Conservation (phyloP, 2,329 filamentous ascomycete genomes). For the Colletotrichum higginsianum region DNA sequence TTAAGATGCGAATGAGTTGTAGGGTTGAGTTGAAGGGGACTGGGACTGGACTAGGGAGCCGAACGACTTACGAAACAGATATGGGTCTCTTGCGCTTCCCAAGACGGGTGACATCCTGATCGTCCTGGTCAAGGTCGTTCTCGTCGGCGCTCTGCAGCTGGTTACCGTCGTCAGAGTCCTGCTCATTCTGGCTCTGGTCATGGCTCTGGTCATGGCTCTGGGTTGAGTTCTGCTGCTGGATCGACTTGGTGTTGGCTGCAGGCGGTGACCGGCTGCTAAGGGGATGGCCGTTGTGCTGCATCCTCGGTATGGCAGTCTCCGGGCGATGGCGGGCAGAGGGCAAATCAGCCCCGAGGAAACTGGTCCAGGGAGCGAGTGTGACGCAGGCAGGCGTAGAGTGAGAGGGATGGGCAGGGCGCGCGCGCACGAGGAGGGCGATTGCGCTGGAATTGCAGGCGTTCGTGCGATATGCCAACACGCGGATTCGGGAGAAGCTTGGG, state of each 20-base stretch:
- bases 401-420: slow-evolving; percentile 49
- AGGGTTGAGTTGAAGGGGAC: slow-evolving; percentile 28
- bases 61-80: slow-evolving; percentile 69
- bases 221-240: slow-evolving; percentile 5
- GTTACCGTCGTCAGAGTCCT: slow-evolving; percentile 65
- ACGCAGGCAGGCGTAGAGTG: slow-evolving; percentile 13
- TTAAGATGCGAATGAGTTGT: slow-evolving; percentile 38
- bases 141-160: slow-evolving; percentile 60
- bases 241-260: slow-evolving; percentile 36
- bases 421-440: slow-evolving; percentile 46
- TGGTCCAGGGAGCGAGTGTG: slow-evolving; percentile 8
- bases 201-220: slow-evolving; percentile 19
- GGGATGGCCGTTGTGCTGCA: slow-evolving; percentile 45
- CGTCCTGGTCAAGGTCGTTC: slow-evolving; percentile 60
- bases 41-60: slow-evolving; percentile 25
- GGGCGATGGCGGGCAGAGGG: slow-evolving; percentile 7
- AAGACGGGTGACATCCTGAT: slow-evolving; percentile 58
- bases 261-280: slow-evolving; percentile 41
- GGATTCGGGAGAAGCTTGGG: slow-evolving; percentile 40
- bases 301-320: slow-evolving; percentile 29
- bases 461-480: slow-evolving; percentile 29
- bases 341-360: slow-evolving; percentile 23
- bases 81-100: slow-evolving; percentile 74
- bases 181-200: slow-evolving; percentile 46
- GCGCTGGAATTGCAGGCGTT: slow-evolving; percentile 34